Evolutionary conservation across 148 eudicot genomes (phyloP).

Genomic region (Fagopyrum tataricum): DNA sequence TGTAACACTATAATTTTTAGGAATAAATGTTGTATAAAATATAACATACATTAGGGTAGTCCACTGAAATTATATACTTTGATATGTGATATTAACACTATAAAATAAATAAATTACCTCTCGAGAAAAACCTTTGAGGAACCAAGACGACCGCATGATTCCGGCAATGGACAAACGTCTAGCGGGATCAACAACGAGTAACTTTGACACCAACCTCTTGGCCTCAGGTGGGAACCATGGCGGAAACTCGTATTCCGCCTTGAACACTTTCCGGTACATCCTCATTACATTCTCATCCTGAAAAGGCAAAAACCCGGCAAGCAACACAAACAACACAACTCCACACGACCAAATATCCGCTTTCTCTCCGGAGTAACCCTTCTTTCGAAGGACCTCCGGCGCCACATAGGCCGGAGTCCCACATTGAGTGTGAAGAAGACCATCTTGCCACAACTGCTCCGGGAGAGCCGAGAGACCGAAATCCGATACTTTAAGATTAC

Average conservation of each 20-base stretch:
- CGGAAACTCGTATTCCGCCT: conserved; percentile 50
- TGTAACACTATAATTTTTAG: not conserved
- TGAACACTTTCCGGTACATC: conserved; percentile 58
- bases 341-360: conserved; percentile 85
- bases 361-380: conserved; percentile 62
- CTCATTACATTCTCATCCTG: conserved; percentile 58
- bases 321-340: conserved; percentile 43
- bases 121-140: conserved; percentile 14
- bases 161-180: conserved; percentile 42
- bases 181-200: conserved; percentile 45
- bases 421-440: conserved; percentile 63
- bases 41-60: not conserved
- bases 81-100: no score
- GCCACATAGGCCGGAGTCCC: conserved; percentile 86
- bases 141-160: conserved; percentile 55
- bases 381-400: conserved; percentile 53
- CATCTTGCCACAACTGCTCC: conserved; percentile 53
- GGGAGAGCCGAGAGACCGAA: conserved; percentile 69
- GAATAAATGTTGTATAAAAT: not conserved
- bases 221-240: conserved; percentile 58
- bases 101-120: not conserved
- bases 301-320: conserved; percentile 65
- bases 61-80: not conserved
- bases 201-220: conserved; percentile 44
- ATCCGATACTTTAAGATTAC: conserved; percentile 54